phyloP scores from a whole-genome alignment of 1,284 basidiomycete genomes.

The Pisolithus thermaeus region DNA sequence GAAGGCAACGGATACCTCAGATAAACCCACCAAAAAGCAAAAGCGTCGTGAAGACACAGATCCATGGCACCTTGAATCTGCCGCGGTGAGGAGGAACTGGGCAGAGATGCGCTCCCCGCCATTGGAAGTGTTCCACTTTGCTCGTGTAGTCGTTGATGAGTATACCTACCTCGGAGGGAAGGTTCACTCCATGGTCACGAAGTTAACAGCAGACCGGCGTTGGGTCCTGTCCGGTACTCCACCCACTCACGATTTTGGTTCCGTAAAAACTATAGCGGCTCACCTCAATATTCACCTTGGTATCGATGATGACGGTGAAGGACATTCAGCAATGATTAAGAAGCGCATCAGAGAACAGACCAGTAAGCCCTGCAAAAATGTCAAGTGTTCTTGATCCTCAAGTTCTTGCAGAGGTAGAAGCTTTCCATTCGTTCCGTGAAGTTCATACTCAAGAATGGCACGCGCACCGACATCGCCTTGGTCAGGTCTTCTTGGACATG shows the following conservation, averaged over 20 bases:
- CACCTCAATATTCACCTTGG: slow-evolving; percentile 86
- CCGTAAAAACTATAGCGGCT: slow-evolving; percentile 86
- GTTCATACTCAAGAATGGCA: slow-evolving; percentile 92
- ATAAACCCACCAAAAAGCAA: slow-evolving; percentile 53
- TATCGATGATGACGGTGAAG: slow-evolving; percentile 85
- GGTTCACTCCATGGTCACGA: slow-evolving; percentile 73
- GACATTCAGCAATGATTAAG: slow-evolving; percentile 68
- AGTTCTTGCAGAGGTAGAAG: slow-evolving; percentile 66
- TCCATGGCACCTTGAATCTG: slow-evolving; percentile 73
- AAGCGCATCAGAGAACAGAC: slow-evolving; percentile 81
- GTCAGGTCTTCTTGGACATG: slow-evolving; percentile 78
- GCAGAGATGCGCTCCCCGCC: slow-evolving; percentile 76
- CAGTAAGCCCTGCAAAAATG: slow-evolving; percentile 40
- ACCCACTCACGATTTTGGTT: slow-evolving; percentile 86
- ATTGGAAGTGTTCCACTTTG: slow-evolving; percentile 88
- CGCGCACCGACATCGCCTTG: slow-evolving; percentile 75
- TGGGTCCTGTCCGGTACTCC: slow-evolving; percentile 98
- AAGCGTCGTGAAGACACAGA: slow-evolving; percentile 64
- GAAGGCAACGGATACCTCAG: slow-evolving; percentile 40
- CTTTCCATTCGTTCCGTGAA: slow-evolving; percentile 95
- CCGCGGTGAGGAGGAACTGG: slow-evolving; percentile 68
- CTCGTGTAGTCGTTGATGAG: slow-evolving; percentile 88
- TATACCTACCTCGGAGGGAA: slow-evolving; percentile 90
- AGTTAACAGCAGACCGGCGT: slow-evolving; percentile 70
- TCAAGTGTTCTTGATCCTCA: slow-evolving; percentile 4